phyloP scores from a whole-genome alignment of 441 rosid genomes.

The Mallotus japonicus region DNA sequence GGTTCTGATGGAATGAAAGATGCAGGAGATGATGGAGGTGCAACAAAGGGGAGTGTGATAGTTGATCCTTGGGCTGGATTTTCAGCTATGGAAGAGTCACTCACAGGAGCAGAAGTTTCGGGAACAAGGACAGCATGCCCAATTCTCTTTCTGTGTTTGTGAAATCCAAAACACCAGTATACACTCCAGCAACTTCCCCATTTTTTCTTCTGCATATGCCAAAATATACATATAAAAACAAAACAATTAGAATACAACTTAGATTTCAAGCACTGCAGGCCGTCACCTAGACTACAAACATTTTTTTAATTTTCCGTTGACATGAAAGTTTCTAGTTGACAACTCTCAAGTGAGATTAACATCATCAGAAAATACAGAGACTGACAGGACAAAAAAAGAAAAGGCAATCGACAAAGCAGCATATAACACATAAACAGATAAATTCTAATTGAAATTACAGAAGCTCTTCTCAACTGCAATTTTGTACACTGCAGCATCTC shows the following conservation, averaged over 20 bases:
- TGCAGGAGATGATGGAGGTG: conserved; percentile 96
- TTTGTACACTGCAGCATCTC: not conserved
- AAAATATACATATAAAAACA: conserved; percentile 14
- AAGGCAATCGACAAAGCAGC: not conserved
- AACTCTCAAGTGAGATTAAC: not conserved
- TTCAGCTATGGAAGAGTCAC: conserved; percentile 39
- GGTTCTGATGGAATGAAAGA: conserved; percentile 93
- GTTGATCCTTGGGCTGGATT: conserved; percentile 40
- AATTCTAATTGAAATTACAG: not conserved
- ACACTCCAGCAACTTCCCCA: conserved; percentile 68
- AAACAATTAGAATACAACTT: not conserved
- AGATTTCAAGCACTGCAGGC: conserved; percentile 1
- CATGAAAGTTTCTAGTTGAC: not conserved
- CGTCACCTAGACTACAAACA: not conserved
- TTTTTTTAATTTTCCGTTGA: not conserved
- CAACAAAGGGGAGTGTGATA: conserved; percentile 65
- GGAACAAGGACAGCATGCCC: conserved; percentile 63
- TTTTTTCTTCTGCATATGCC: conserved; percentile 52
- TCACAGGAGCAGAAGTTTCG: conserved; percentile 40
- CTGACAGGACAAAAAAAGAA: not conserved
- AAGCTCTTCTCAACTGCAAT: not conserved
- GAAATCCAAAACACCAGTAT: conserved; percentile 74
- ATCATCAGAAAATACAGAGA: not conserved
- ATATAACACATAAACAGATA: not conserved
- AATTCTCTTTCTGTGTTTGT: conserved; percentile 57